Conservation (phyloP, 1,139 yeast genomes). For the Hanseniaspora sp. region DNA sequence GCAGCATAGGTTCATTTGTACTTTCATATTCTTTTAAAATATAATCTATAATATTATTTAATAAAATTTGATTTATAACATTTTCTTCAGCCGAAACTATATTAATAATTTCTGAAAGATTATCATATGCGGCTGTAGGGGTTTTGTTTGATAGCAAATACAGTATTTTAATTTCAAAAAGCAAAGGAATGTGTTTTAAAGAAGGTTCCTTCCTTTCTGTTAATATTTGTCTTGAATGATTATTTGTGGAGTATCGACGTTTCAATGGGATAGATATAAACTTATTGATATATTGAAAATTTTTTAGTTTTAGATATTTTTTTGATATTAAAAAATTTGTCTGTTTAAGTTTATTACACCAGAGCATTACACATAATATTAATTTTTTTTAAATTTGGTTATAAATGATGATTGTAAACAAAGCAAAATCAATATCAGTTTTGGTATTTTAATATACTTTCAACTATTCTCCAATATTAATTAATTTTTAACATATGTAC, state of each 20-base stretch:
- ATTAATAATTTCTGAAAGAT: background rate
- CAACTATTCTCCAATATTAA: too few species aligned
- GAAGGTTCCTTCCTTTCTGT: background rate
- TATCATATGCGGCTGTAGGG: background rate
- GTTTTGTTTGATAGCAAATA: background rate
- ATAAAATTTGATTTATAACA: background rate
- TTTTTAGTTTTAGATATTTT: background rate
- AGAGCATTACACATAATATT: background rate
- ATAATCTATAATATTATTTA: background rate
- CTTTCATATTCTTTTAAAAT: background rate
- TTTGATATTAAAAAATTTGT: background rate
- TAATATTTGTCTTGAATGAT: background rate
- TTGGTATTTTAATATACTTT: too few species aligned
- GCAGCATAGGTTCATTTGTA: background rate
- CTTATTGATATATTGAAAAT: background rate
- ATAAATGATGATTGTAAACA: background rate
- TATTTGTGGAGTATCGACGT: background rate
- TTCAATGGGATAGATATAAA: background rate
- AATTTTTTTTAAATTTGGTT: too few species aligned
- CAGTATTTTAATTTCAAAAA: background rate
- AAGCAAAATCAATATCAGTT: too few species aligned
- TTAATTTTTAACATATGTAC: too few species aligned
- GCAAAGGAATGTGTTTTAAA: background rate
- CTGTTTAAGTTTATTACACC: background rate
- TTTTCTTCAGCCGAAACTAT: background rate